Percentiles rank a stretch among this genome's conserved stretches.
Evolutionary conservation across 78 protist genomes (phyloP).

Genomic region (Cavenderia fasciculata): DNA sequence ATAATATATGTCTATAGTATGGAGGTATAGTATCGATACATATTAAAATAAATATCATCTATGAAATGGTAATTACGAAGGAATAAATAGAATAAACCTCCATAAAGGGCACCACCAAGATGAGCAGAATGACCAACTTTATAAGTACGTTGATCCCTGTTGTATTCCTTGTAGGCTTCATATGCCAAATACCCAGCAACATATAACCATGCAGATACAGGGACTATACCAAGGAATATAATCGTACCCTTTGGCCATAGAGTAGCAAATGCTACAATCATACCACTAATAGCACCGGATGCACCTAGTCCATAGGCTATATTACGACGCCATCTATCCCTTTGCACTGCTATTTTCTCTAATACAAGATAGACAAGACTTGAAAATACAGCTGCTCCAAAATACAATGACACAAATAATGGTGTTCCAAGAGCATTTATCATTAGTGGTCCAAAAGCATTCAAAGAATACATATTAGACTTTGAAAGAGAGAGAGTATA

Average conservation of each 20-base stretch:
- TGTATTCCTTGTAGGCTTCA: constrained; percentile 29
- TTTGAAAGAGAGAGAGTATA: too few species aligned
- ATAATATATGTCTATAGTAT: too few species aligned
- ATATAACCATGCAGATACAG: constrained; percentile 23
- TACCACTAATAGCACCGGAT: constrained; percentile 19
- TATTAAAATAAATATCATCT: too few species aligned
- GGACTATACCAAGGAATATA: constrained; percentile 10
- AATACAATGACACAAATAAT: constrained; percentile 7
- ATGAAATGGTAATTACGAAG: too few species aligned
- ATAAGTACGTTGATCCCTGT: too few species aligned
- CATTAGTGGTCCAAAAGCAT: constrained; percentile 23
- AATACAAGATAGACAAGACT: neutral
- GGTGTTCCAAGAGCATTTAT: constrained; percentile 1
- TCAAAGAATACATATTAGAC: constrained; percentile 21
- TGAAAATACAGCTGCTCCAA: constrained; percentile 33
- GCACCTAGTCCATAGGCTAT: constrained; percentile 63
- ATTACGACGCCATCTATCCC: too few species aligned
- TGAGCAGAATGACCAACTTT: constrained; percentile 34
- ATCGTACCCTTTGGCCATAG: constrained; percentile 2
- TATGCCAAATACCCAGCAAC: constrained; percentile 22
- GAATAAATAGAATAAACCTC: neutral
- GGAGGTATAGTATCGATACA: too few species aligned
- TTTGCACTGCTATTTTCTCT: too few species aligned
- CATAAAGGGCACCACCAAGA: constrained; percentile 32
- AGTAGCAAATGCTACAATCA: neutral